These are phyloP conservation scores for Schizophyllum commune DNA, from an alignment of 1,284 basidiomycete genomes.

Conservation along the genomic window DNA sequence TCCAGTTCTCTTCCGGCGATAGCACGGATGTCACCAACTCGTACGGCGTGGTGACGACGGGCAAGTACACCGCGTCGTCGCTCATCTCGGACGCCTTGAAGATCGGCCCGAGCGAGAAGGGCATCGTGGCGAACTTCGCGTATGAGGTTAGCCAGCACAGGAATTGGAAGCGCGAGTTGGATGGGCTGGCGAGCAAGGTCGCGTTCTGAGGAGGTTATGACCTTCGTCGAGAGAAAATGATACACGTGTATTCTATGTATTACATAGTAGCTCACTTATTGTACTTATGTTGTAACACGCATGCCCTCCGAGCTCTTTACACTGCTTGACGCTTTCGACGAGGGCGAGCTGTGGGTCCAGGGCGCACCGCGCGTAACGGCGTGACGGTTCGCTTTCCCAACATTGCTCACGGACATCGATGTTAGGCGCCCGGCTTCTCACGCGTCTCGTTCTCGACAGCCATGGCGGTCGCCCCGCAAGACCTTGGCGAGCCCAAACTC, in stretches of 20 bases:
- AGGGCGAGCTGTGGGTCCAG: too few species aligned
- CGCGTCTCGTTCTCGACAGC: background rate
- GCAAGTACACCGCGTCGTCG: conserved; percentile 35
- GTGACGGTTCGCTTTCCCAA: background rate
- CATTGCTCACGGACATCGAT: background rate
- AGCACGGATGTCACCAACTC: conserved; percentile 37
- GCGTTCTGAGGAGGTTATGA: conserved; percentile 33
- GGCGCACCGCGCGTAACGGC: too few species aligned
- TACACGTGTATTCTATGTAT: too few species aligned
- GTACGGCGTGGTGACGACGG: conserved; percentile 57
- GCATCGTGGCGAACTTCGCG: conserved; percentile 52
- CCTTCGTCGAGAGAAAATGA: too few species aligned
- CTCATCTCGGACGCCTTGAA: conserved; percentile 33
- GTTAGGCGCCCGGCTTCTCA: background rate
- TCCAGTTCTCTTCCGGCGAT: conserved; percentile 30
- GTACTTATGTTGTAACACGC: too few species aligned
- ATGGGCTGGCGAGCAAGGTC: conserved; percentile 45
- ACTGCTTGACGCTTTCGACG: too few species aligned
- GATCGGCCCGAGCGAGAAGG: conserved; percentile 36
- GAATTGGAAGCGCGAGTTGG: conserved; percentile 51
- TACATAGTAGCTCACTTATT: too few species aligned
- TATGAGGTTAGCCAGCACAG: conserved; percentile 58
- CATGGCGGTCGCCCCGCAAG: background rate
- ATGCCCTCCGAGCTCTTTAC: too few species aligned
- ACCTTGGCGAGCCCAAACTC: background rate